Conservation (phyloP, 306 rosid genomes). For the Lablab purpureus region DNA sequence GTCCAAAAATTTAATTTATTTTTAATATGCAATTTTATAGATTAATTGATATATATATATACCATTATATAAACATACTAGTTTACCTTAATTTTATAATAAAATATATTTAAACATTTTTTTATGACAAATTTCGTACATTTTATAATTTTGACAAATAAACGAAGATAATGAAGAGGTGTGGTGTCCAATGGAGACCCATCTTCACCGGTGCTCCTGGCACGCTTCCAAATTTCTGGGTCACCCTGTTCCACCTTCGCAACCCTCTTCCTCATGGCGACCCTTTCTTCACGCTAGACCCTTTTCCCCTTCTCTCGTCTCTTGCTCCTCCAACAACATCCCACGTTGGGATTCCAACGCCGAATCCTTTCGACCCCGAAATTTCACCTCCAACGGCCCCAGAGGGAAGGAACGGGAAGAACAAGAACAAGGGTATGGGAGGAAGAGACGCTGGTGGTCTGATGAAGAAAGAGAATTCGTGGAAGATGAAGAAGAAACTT, state of each 20-base stretch:
- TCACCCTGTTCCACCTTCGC: slow-evolving; percentile 40
- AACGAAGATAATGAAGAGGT: slow-evolving; percentile 57
- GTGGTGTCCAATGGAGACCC: slow-evolving; percentile 69
- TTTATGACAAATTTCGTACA: not conserved
- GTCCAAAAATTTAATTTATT: too few relatives aligned
- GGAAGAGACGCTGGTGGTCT: slow-evolving; percentile 83
- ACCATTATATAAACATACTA: too few relatives aligned
- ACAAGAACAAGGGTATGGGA: slow-evolving; percentile 44
- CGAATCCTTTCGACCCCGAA: slow-evolving; percentile 62
- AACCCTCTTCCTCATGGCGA: slow-evolving; percentile 54
- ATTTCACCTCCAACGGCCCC: slow-evolving; percentile 55
- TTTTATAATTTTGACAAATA: not conserved
- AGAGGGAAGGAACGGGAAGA: slow-evolving; percentile 24
- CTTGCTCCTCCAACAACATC: slow-evolving; percentile 55
- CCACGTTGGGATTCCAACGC: slow-evolving; percentile 89
- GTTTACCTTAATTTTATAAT: too few relatives aligned
- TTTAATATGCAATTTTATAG: too few relatives aligned
- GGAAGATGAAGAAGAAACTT: slow-evolving; percentile 40
- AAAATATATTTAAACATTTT: too few relatives aligned
- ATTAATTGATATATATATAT: too few relatives aligned
- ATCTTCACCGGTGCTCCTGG: slow-evolving; percentile 30
- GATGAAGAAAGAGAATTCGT: slow-evolving; percentile 58
- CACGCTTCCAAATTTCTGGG: slow-evolving; percentile 46
- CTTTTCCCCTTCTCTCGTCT: slow-evolving; percentile 46
- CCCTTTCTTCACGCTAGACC: slow-evolving; percentile 29